Base-by-base conservation (phyloP, 164 flowering plant species). In the Berberis vulgaris region DNA sequence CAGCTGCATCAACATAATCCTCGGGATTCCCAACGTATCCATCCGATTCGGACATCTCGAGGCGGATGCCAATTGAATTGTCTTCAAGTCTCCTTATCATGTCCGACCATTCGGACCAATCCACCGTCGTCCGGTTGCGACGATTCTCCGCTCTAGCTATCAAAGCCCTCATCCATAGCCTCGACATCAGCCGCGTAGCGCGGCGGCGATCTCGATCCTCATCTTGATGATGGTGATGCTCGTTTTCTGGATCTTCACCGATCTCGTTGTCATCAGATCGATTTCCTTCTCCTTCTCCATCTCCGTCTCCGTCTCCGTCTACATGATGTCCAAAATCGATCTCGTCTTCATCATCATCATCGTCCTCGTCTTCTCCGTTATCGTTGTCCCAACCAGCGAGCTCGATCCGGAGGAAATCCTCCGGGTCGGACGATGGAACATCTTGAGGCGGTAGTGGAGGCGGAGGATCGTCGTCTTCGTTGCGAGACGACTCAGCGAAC, bases 91-190 rank as follows among this genome's bases (percentile, higher is more conserved):
- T 92, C 84, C 76, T 79, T 65, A 86, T 50, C 11, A 88, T 83
- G 72, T 87, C 95, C 1, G 90, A 81, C 95, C 89, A 90, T 52
- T 88, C 89, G 7, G 85, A 74, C n/a, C n/a, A n/a, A n/a, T n/a
- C n/a, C n/a, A n/a, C n/a, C n/a, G n/a, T n/a, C 49, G 78, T 76
- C 71, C 82, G 74, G 62, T 77, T 80, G 46, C 87, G 74, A 40
- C 87, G 50, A 38, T 63, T 75, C 9, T 73, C 62, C 2, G 83
- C 72, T 0, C 88, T 76, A 5, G 81, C 54, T 0, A 84, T 80
- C 12, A 83, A 72, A 57, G 82, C 86, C 39, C 86, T 77, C 60
- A 84, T 73, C 60, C 95, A 81, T 11, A 74, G 75, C 10, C 84
- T 77, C 10, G 86, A 69, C 55, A 76, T n/a, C n/a, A n/a, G n/a